Conservation (phyloP, 1,284 basidiomycete genomes). For the Agaricales sp. region DNA sequence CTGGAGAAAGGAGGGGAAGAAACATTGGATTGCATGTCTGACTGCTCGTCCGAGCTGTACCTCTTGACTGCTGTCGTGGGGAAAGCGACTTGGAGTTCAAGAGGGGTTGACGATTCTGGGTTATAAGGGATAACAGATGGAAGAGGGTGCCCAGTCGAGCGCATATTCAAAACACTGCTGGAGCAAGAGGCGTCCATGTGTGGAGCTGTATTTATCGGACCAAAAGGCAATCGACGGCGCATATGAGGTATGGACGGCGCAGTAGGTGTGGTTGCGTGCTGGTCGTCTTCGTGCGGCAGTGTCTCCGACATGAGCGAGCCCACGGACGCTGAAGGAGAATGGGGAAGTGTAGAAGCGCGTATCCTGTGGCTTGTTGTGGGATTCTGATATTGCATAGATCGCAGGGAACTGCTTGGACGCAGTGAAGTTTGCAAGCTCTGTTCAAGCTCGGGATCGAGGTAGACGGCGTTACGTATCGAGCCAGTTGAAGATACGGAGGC, state of each 20-base stretch:
- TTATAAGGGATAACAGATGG: background rate
- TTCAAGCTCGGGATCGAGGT: background rate
- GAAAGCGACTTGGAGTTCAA: background rate
- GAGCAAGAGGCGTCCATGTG: background rate
- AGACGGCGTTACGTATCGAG: constrained; percentile 1
- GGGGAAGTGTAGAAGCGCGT: background rate
- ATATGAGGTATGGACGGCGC: background rate
- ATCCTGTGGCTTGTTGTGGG: background rate
- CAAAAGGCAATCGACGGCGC: background rate
- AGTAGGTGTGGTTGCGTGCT: background rate
- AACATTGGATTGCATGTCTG: background rate
- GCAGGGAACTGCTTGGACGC: background rate
- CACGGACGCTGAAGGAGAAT: background rate
- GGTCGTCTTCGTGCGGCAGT: background rate
- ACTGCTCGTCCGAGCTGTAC: background rate
- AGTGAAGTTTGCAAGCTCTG: background rate
- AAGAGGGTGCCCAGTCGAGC: no score
- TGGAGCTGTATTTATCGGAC: background rate
- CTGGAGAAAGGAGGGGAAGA: background rate
- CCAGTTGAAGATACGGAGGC: background rate
- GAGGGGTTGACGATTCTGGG: background rate
- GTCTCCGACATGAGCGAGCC: background rate
- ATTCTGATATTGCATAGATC: background rate
- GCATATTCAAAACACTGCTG: background rate
- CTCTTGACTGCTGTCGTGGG: background rate